These are phyloP conservation scores for Solanum tarijense DNA, from an alignment of 257 asterid genomes.

Conservation along the genomic window DNA sequence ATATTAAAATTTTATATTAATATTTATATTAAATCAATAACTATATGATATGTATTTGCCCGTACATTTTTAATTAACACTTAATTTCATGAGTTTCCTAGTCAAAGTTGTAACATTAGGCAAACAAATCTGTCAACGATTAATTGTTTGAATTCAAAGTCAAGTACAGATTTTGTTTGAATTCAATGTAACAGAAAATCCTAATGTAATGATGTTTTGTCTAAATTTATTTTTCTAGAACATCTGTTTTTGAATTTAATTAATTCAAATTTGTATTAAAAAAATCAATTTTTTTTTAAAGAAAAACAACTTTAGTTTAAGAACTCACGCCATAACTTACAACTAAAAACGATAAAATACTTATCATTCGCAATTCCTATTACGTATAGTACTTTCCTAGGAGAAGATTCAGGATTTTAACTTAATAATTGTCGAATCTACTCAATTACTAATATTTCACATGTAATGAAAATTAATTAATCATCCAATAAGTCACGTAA, in stretches of 20 bases:
- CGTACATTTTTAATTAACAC: background rate
- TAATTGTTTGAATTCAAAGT: background rate
- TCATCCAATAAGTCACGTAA: background rate
- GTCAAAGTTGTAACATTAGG: background rate
- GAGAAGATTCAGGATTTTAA: rapidly evolving
- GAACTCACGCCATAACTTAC: background rate
- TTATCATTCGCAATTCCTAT: background rate
- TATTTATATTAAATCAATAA: background rate
- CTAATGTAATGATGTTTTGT: background rate
- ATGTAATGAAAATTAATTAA: background rate
- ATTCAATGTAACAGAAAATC: background rate
- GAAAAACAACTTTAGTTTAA: background rate
- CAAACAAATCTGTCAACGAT: background rate
- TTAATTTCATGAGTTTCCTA: background rate
- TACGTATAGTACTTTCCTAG: background rate
- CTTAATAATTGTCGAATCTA: background rate
- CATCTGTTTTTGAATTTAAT: background rate
- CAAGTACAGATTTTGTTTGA: background rate
- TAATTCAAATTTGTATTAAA: background rate
- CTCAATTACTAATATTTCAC: background rate
- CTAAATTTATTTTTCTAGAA: background rate
- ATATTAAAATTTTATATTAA: background rate
- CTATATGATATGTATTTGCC: background rate
- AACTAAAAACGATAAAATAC: background rate
- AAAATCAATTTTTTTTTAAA: too few species aligned